Evolutionary conservation across 164 flowering plant genomes (phyloP), one percentile per base, ranked within the genome.

Genomic region (Annona cherimola): DNA sequence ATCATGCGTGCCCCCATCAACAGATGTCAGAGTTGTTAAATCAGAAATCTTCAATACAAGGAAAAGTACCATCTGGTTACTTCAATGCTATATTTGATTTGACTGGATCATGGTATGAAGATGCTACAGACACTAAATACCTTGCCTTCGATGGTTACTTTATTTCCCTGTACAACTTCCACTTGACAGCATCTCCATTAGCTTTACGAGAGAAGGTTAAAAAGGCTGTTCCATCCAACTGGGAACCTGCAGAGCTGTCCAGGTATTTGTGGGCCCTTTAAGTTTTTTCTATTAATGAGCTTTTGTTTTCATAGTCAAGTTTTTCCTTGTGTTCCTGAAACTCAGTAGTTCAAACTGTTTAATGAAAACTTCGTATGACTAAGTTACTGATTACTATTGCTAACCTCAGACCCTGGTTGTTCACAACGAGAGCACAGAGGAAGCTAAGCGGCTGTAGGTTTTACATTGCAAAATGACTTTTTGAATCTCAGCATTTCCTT

Each of bases 21-120:
- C 87, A 91, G 98, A 93, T 93, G 96, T 90, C 98, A 18, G 96
- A 93, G 85, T 81, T 91, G 60, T 84, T 93, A 57, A 93, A 93
- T 81, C 98, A 91, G 83, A 91, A 88, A 75, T 86, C 90, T 71
- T 84, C 86, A 9, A 73, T 91, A 18, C 98, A 86, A 79, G 98
- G 98, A 70, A 93, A 93, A 81, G 82, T 91, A 66, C 98, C 98
- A 63, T 91, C 96, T 11, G 96, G 98, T 42, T 91, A 89, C 78
- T 82, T 90, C 65, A 93, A 91, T 80, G 79, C 96, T 70, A 73
- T 91, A 41, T 93, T 93, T 78, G 89, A 86, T 60, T 79, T 93
- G 40, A 88, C 81, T 78, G 93, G 98, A 71, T 79, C 87, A 55
- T 93, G 98, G 98, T 77, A 87, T 69, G 83, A 81, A 74, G 98